Conservation (phyloP, 306 rosid species). For the Echinosophora koreensis region DNA sequence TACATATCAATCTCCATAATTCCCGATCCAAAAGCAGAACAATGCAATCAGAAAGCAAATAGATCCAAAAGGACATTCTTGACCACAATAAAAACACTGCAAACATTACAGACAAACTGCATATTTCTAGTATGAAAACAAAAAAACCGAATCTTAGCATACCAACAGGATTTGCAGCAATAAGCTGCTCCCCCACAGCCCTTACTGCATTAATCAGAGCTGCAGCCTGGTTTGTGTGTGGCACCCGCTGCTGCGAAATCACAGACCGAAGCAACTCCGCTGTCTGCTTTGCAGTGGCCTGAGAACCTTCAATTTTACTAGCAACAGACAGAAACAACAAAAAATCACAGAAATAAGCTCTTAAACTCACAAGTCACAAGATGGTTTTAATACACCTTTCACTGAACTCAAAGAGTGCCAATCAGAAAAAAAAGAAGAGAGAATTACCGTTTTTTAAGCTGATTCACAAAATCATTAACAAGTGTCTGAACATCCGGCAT, state of each 20-base stretch:
- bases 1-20: slow-evolving; percentile 21
- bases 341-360: slow-evolving; percentile 1
- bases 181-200: slow-evolving; percentile 89
- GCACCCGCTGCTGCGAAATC: slow-evolving; percentile 85
- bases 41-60: slow-evolving; percentile 30
- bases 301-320: slow-evolving; percentile 97
- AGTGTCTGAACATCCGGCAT: slow-evolving; percentile 92
- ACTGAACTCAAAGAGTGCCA: slow-evolving; percentile 26
- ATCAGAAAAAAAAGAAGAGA: background rate
- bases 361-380: slow-evolving; percentile 4
- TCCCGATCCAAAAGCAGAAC: slow-evolving; percentile 24
- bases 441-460: slow-evolving; percentile 79
- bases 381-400: slow-evolving; percentile 14
- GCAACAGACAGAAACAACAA: slow-evolving; percentile 29
- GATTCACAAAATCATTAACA: slow-evolving; percentile 77
- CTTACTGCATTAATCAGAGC: slow-evolving; percentile 86
- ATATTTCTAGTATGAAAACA: slow-evolving; percentile 4
- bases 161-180: slow-evolving; percentile 96
- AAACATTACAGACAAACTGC: background rate
- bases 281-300: slow-evolving; percentile 82
- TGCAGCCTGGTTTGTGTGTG: slow-evolving; percentile 84
- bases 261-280: slow-evolving; percentile 87
- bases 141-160: slow-evolving; percentile 32
- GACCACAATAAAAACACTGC: background rate
- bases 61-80: slow-evolving; percentile 5